Evolutionary conservation across 2,329 filamentous ascomycete species (phyloP), one percentile per base, ranked within the genome.

Genomic region (Fusarium irregulare): DNA sequence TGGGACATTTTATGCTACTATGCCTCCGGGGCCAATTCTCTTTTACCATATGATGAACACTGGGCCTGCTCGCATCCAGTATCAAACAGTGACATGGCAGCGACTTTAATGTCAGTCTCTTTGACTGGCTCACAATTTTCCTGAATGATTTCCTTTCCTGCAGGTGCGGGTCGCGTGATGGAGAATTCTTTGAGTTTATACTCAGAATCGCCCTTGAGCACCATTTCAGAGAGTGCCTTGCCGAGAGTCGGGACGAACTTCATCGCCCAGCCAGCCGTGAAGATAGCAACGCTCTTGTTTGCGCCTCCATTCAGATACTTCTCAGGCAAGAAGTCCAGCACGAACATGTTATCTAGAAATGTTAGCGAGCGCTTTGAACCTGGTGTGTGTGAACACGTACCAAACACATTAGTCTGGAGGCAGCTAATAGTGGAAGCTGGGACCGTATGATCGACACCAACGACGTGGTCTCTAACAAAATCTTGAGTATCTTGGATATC

Each of bases 211-310:
- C 68, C 68, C 6, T 41, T 20, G 5, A 64, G 30, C 4, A 34
- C 51, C 63, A 70, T 67, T 8, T 68, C 47, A 4, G 68, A 54
- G 3, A 71, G 28, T 2, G 68, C 66, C 23, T 70, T 70, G 2
- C 66, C 66, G 0, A 71, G 56, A 11, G 62, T 56, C 3, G 68
- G 68, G 20, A 71, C 68, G 37, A 70, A 70, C 10, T 71, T 71
- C 66, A 70, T 71, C 3, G 68, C 68, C 68, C 66, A 70, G 0
- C 63, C 68, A 9, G 66, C 66, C 4, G 63, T 70, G 23, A 71
- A 71, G 0, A 70, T 30, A 1, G 53, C 56, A 12, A 70, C 25
- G n/a, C 63, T 70, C 23, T 71, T 64, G 37, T 71, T 42, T 1
- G 53, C 20, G 0, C 68, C 68, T 1, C 48, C 53, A 6, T 34